Conservation (phyloP, 345 rosid genomes). For the Geranium rotundifolium region DNA sequence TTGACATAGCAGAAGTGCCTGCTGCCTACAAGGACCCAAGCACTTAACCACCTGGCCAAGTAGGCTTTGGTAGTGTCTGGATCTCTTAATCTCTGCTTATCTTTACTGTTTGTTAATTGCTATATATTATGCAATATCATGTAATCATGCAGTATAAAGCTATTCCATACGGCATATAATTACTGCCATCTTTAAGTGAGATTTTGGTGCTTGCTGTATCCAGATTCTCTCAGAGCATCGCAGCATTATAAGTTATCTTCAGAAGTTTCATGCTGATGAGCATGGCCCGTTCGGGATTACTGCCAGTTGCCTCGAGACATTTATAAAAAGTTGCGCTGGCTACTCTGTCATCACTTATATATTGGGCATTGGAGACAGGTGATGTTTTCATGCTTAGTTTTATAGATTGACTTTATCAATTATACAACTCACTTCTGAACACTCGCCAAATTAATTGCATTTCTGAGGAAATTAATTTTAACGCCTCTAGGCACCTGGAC, state of each 20-base stretch:
- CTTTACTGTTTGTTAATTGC: too few species aligned
- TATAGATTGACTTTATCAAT: not conserved
- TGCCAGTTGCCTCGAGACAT: constrained; percentile 88
- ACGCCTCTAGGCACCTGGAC: constrained; percentile 66
- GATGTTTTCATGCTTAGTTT: constrained; percentile 3
- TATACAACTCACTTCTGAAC: too few species aligned
- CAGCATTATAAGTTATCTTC: constrained; percentile 82
- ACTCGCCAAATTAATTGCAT: not conserved
- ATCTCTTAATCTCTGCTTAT: not conserved
- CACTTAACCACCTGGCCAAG: too few species aligned
- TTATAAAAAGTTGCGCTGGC: constrained; percentile 96
- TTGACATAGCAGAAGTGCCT: too few species aligned
- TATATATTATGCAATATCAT: too few species aligned
- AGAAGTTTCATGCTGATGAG: constrained; percentile 94
- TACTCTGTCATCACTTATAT: constrained; percentile 95
- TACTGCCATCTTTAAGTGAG: not conserved
- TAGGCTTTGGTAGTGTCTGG: too few species aligned
- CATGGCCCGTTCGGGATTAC: constrained; percentile 94
- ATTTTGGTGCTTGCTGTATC: constrained; percentile 1
- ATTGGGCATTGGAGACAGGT: constrained; percentile 98
- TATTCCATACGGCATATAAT: not conserved
- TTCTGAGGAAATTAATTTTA: constrained; percentile 6
- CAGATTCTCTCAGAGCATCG: constrained; percentile 94
- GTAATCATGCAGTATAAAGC: too few species aligned
- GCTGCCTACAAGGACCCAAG: too few species aligned